Evolutionary conservation across 306 rosid species (phyloP).

Genomic region (Vigna mungo): DNA sequence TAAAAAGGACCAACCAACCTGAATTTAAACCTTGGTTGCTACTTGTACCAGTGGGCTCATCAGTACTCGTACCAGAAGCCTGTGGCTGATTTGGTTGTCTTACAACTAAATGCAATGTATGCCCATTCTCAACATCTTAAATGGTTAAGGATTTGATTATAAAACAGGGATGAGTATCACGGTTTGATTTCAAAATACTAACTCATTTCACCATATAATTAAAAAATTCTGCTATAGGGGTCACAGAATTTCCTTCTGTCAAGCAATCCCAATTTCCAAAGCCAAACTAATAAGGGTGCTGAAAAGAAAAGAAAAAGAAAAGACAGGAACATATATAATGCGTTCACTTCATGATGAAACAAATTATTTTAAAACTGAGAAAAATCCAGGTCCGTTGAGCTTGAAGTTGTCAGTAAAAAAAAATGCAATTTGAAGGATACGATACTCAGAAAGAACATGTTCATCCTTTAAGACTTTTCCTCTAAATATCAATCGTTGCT

Average conservation of each 20-base stretch:
- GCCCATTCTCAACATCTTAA: conserved; percentile 91
- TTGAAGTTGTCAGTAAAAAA: not conserved
- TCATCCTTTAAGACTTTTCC: conserved; percentile 96
- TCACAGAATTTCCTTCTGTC: not conserved
- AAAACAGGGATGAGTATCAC: conserved; percentile 22
- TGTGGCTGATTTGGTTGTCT: conserved; percentile 83
- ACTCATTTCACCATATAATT: not conserved
- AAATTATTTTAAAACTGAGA: conserved; percentile 27
- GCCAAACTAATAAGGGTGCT: conserved; percentile 6
- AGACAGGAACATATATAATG: conserved; percentile 4
- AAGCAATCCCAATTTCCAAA: conserved; percentile 2
- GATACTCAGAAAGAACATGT: conserved; percentile 79
- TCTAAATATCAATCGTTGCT: conserved; percentile 93
- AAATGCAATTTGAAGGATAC: conserved; percentile 67
- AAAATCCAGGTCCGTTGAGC: not conserved
- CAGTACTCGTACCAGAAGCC: conserved; percentile 58
- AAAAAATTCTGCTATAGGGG: not conserved
- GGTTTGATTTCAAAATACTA: conserved; percentile 12
- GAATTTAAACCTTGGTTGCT: conserved; percentile 55
- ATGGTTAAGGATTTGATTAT: conserved; percentile 59
- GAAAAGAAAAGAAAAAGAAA: conserved; percentile 7
- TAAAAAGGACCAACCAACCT: conserved; percentile 9
- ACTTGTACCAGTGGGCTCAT: conserved; percentile 58
- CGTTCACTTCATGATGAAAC: conserved; percentile 7
- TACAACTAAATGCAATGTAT: conserved; percentile 94